These are phyloP conservation scores for Myxozyma udenii DNA, from an alignment of 805 yeast genomes.

Conservation along the genomic window DNA sequence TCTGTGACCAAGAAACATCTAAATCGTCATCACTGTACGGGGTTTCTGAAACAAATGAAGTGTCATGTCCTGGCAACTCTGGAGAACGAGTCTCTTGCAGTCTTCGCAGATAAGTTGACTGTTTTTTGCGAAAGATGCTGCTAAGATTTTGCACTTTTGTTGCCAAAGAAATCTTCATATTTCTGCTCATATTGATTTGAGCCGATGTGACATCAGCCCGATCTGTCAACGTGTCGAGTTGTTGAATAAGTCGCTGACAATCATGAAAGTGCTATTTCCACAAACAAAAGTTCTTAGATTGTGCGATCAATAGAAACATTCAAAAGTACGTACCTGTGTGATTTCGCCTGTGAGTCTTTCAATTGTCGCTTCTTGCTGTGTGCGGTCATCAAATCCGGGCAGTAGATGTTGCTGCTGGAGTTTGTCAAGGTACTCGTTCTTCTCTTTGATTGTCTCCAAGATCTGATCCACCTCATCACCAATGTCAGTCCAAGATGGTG, in stretches of 20 bases:
- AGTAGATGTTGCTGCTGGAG: conserved; percentile 77
- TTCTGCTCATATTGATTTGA: conserved; percentile 67
- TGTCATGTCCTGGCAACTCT: conserved; percentile 30
- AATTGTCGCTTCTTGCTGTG: conserved; percentile 69
- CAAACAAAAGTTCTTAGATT: not conserved
- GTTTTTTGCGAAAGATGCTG: conserved; percentile 77
- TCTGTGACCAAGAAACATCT: conserved; percentile 31
- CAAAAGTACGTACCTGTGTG: conserved; percentile 45
- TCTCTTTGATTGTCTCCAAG: conserved; percentile 50
- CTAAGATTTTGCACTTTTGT: conserved; percentile 75
- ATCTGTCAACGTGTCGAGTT: conserved; percentile 48
- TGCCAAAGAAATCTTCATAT: conserved; percentile 82
- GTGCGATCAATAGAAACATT: not conserved
- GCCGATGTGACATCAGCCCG: conserved; percentile 40
- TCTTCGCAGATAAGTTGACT: conserved; percentile 81
- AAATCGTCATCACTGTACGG: conserved; percentile 27
- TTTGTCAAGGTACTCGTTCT: conserved; percentile 59
- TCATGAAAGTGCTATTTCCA: conserved; percentile 53
- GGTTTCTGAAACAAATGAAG: conserved; percentile 28
- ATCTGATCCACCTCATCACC: conserved; percentile 67
- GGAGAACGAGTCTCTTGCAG: conserved; percentile 59
- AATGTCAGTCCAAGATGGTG: conserved; percentile 76
- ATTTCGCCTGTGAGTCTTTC: conserved; percentile 73
- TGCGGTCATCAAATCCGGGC: conserved; percentile 83
- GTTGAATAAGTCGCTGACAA: conserved; percentile 73